Base-by-base conservation (phyloP, 495 filamentous ascomycete genomes). In the Hypoxylon fragiforme region DNA sequence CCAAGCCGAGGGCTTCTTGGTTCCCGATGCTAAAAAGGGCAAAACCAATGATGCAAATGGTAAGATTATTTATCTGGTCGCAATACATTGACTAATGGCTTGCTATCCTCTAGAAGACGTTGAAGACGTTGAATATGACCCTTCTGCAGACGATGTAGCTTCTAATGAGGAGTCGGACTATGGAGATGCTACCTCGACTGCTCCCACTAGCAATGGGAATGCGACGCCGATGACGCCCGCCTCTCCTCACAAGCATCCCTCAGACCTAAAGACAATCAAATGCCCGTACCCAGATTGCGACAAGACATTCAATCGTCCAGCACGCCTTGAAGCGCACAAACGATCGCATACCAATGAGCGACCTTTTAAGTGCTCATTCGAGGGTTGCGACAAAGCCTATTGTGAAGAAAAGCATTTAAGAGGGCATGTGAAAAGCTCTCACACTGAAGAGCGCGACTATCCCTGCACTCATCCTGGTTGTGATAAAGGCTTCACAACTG, bases 271-370 rank as follows among this genome's bases (percentile, higher is more conserved):
- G 72, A 89, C 80, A 15, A 83, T 86, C 60, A 70, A 67, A 32
- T 96, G 91, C 70, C 78, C 82, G 2, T 81, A 81, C 57, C 77
- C 83, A 13, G 82, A 78, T 30, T 96, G 91, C 65, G 65, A 70
- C 18, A 92, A 91, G 70, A 81, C 85, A n/a, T 96, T 91, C 81
- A 92, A 94, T 68, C 84, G 91, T 1, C 90, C 88, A 1, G 84
- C 81, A n/a, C 81, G 88, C 26, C 79, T 96, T 1, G 76, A 83
- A n/a, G 81, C 87, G 36, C 91, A 96, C 63, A 62, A 90, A 2
- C 76, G 88, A 35, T 87, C 86, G 2, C 91, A 96, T 66, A 90
- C 82, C 34, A 87, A 89, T 56, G 88, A 91, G 58, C 81, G 91
- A 7, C 77, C 87, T 4, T 90, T 83, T 65, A 67, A 74, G 19